Base-by-base conservation (phyloP, 805 yeast species). In the Candida silvicultrix region DNA sequence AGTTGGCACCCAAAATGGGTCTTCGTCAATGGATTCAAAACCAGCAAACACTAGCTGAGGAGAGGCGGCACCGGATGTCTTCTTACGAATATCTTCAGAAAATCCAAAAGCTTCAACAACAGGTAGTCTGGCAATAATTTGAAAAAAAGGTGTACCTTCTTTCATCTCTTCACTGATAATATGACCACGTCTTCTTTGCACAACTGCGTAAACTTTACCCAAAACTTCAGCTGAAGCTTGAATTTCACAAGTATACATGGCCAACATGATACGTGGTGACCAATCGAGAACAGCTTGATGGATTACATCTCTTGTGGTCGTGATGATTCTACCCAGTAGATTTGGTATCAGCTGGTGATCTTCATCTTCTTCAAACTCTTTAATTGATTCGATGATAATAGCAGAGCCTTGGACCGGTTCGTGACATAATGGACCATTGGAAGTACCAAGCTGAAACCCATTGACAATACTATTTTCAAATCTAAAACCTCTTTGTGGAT, bases 1-100 rank as follows among this genome's bases (percentile, higher is more conserved):
- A 3, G 94, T 87, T 14, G 99, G 99, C 15, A 94, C 96, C 99
- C 99, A 94, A 73, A 86, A 94, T 40, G 99, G 99, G 70, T 94
- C 98, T 53, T 85, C 78, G 52, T 89, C 95, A 43, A 92, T 78
- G 51, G 83, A 70, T 57, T 89, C 94, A 62, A 78, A 94, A 1
- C 98, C 98, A 25, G 85, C 77, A 58, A 92, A 94, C 10, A 90
- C 87, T 44, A 94, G 72, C 64, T 94, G 99, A 0, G 99, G 99
- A 57, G 87, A 85, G 2, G 99, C 99, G 3, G 97, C 96, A 48
- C 99, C 99, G 1, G 96, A 87, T 0, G 99, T 92, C 54, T 78
- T 78, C 66, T 89, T 94, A 47, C 98, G 73, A 39, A 94, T 87
- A 54, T 95, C 98, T 58, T 92, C 98, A 45, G 96, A 81, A 57